Evolutionary conservation across 2,329 filamentous ascomycete species (phyloP).

Genomic region (Arthrobotrys sphaeroides): DNA sequence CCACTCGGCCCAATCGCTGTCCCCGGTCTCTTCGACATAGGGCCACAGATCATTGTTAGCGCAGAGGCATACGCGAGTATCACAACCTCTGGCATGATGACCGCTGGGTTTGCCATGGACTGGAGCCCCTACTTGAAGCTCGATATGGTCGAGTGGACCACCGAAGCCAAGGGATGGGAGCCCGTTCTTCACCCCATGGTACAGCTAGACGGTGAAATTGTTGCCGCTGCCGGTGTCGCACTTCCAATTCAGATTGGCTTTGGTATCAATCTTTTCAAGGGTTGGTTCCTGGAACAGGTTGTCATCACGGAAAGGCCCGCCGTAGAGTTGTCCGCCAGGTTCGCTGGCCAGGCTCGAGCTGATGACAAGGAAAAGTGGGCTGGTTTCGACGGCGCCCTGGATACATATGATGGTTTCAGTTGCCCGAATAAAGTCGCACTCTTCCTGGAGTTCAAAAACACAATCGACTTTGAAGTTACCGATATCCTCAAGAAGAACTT

Average conservation of each 20-base stretch:
- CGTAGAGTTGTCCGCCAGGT: slow-evolving; percentile 20
- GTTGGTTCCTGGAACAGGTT: slow-evolving; percentile 29
- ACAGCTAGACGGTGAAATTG: slow-evolving; percentile 33
- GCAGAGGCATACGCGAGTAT: slow-evolving; percentile 34
- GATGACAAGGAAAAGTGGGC: slow-evolving; percentile 4
- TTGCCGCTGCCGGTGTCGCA: slow-evolving; percentile 21
- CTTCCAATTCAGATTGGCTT: slow-evolving; percentile 34
- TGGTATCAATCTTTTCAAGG: slow-evolving; percentile 36
- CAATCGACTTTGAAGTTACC: slow-evolving; percentile 25
- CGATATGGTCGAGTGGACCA: slow-evolving; percentile 36
- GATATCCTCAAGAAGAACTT: slow-evolving; percentile 37
- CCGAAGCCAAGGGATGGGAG: slow-evolving; percentile 35
- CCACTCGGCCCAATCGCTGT: slow-evolving; percentile 30
- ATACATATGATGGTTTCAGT: slow-evolving; percentile 20
- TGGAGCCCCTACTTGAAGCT: slow-evolving; percentile 44
- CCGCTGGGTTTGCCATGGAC: slow-evolving; percentile 38
- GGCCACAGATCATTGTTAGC: slow-evolving; percentile 35
- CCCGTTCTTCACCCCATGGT: slow-evolving; percentile 38
- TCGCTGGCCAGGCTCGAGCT: slow-evolving; percentile 6
- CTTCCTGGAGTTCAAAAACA: slow-evolving; percentile 39
- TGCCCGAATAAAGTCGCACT: slow-evolving; percentile 38
- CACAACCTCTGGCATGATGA: slow-evolving; percentile 28
- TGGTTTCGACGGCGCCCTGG: slow-evolving; percentile 18
- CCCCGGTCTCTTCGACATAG: slow-evolving; percentile 34
- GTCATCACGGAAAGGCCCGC: slow-evolving; percentile 33